These are phyloP conservation scores for Brachypodium distachyon DNA, from an alignment of 202 grass and related monocot species.

Conservation along the genomic window DNA sequence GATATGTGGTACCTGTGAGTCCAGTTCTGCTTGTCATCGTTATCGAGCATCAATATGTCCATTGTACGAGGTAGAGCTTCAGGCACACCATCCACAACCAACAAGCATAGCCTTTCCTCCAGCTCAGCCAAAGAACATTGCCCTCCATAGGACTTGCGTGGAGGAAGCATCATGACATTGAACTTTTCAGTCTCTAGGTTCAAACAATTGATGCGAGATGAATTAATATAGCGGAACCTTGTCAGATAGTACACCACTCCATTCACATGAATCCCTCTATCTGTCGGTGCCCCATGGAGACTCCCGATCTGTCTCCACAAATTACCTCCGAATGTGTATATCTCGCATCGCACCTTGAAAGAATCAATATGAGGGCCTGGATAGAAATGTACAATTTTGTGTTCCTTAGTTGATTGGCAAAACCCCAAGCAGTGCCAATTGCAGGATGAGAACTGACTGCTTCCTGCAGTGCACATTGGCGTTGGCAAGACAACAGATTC, in stretches of 20 bases:
- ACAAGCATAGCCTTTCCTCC: constrained; percentile 35
- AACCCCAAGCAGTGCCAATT: constrained; percentile 60
- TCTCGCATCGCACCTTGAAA: constrained; percentile 20
- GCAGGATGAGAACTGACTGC: constrained; percentile 42
- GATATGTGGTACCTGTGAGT: constrained; percentile 34
- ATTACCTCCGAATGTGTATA: constrained; percentile 30
- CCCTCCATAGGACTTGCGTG: constrained; percentile 39
- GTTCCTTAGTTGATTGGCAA: constrained; percentile 26
- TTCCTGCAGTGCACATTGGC: constrained; percentile 41
- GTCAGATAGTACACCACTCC: constrained; percentile 44
- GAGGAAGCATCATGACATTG: constrained; percentile 32
- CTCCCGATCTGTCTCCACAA: constrained; percentile 33
- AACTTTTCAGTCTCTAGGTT: constrained; percentile 39
- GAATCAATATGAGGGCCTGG: constrained; percentile 25
- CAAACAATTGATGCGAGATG: constrained; percentile 44
- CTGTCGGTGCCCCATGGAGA: constrained; percentile 18
- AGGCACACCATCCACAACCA: constrained; percentile 40
- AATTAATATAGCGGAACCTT: constrained; percentile 39
- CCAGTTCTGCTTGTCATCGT: constrained; percentile 29
- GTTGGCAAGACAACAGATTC: constrained; percentile 23
- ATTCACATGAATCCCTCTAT: constrained; percentile 51
- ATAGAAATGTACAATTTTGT: constrained; percentile 52
- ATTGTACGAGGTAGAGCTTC: constrained; percentile 33
- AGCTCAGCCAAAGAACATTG: constrained; percentile 51
- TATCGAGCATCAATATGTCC: constrained; percentile 38